Conservation (phyloP, 208 protist species). For the Acanthamoeba royreba region DNA sequence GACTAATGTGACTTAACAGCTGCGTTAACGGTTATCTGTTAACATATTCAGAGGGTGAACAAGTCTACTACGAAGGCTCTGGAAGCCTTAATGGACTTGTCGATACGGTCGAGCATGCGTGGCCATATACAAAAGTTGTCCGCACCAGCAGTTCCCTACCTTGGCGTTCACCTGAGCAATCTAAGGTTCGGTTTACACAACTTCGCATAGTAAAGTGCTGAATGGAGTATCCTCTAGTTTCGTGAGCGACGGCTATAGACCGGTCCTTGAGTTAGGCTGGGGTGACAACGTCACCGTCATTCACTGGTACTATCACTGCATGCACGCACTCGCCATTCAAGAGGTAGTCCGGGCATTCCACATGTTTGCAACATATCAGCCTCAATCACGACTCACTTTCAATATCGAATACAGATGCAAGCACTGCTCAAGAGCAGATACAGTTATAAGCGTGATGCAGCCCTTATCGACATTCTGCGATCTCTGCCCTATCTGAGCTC, state of each 20-base stretch:
- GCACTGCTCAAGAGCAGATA: not conserved
- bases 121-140: not conserved
- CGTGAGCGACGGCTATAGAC: not conserved
- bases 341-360: no score
- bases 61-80: not conserved
- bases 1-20: not conserved
- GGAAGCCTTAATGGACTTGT: not conserved
- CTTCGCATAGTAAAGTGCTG: not conserved
- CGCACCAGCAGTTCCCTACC: not conserved
- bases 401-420: not conserved
- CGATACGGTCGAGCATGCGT: not conserved
- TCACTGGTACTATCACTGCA: not conserved
- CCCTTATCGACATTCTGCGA: not conserved
- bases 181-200: not conserved
- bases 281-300: not conserved
- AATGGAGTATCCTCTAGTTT: not conserved
- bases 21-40: no score
- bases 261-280: not conserved
- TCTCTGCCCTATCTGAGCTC: not conserved
- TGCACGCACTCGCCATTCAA: not conserved
- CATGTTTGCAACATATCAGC: not conserved
- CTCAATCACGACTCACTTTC: not conserved
- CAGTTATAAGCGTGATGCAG: not conserved
- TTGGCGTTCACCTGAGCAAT: not conserved
- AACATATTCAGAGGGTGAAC: not conserved